Evolutionary conservation across 1,284 basidiomycete species (phyloP), one percentile per base, ranked within the genome.

Genomic region (Phlebopus sp.): DNA sequence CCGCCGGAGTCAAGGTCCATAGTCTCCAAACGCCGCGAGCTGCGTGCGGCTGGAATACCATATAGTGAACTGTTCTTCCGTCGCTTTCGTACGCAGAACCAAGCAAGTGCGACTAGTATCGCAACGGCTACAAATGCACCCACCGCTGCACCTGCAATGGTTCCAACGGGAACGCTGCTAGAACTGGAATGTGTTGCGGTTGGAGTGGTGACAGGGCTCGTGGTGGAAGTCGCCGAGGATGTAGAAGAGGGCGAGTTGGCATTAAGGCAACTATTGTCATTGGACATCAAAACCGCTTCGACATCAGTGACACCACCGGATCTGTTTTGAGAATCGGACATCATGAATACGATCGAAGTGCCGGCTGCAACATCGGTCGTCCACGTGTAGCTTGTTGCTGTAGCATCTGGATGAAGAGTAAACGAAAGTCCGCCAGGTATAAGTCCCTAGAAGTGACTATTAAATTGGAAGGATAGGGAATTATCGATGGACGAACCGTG

Each of bases 301-400:
- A 79, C 47, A 54, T 82, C 75, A 7, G 82, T 80, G 54, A 70
- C 73, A 8, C 84, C 86, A 31, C 86, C 84, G 43, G 73, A 70
- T 31, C 71, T 68, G 9, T 82, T 79, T 51, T 67, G 54, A 4
- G 80, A 64, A 54, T 90, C 87, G 2, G 69, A 66, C 77, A 88
- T 74, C 37, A 77, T 57, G 47, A 88, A 87, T 9, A 87, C 51
- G 38, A 89, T 59, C 3, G 70, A 70, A 1, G 82, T 87, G 3
- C 81, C 82, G 11, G 75, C 71, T n/a, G 70, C 69, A 11, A 84
- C 73, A 63, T 84, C 70, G 6, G 76, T 74, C 14, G 53, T 66
- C 87, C 88, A 90, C 11, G 70, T 60, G 55, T 72, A 87, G 2
- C 66, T 70, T 2, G 67, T 57, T 1, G 73, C 55, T 2, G 74